Evolutionary conservation across 495 filamentous ascomycete genomes (phyloP), one percentile per base, ranked within the genome.

Genomic region (Aspergillus cristatus): DNA sequence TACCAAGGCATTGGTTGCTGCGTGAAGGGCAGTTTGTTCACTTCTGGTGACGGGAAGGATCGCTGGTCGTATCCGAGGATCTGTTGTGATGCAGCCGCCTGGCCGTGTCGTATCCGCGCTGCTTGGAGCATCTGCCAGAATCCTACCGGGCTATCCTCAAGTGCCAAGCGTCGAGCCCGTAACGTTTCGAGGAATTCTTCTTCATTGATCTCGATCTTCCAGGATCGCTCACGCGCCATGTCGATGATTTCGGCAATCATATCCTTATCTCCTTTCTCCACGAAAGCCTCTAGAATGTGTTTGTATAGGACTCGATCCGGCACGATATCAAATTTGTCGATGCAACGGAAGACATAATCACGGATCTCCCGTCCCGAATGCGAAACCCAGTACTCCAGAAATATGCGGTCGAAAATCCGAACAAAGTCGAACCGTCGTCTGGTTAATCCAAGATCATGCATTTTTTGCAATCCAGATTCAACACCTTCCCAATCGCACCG

Each of bases 111-210:
- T 6, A 51, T 38, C 28, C 58, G 62, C 5, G 66, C 62, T 3
- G 64, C 57, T 32, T 65, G 61, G 11, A 68, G 40, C 66, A 68
- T 63, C 14, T 61, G 56, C 63, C 64, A 70, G 34, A 61, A 49
- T 10, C 66, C 62, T 13, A 63, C 55, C 0, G 63, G 66, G 3
- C 53, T 46, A 1, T 52, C 39, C 34, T 58, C 54, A 37, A 63
- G 57, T 29, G 55, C 48, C 12, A 54, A 32, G 3, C 53, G 57
- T n/a, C 57, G 59, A 3, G 34, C 35, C 2, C 46, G 53, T 11
- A 68, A 7, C 17, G 58, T 51, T 7, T 50, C 45, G 20, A 55
- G 10, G 22, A 63, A 50, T 11, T 53, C 38, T 4, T 53, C 28
- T 10, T 63, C 50, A 18, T 59, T 42, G 10, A 67, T 28, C 1